Percentiles rank a stretch among this genome's conserved stretches.
Conservation (phyloP, 2,329 filamentous ascomycete genomes). For the Scolecobasidium constrictum region DNA sequence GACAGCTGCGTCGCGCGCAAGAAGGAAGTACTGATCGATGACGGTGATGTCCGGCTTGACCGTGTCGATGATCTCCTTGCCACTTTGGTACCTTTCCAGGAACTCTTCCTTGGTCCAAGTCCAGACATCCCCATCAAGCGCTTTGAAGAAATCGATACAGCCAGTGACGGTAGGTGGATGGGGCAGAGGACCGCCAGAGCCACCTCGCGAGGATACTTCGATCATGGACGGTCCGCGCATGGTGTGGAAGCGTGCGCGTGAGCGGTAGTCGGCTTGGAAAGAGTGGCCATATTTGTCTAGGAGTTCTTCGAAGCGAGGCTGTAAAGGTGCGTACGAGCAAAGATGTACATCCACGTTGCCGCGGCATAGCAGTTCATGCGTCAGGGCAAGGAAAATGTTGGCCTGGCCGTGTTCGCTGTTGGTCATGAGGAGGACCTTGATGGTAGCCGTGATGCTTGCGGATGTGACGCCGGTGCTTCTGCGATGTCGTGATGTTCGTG, state of each 20-base stretch:
- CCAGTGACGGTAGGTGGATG: constrained; percentile 3
- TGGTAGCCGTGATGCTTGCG: too few relatives aligned
- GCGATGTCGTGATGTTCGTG: too few relatives aligned
- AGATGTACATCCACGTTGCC: constrained; percentile 4
- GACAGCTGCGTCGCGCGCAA: constrained; percentile 34
- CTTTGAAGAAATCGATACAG: neutral
- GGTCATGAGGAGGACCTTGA: constrained; percentile 4
- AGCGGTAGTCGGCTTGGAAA: neutral
- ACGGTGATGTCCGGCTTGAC: constrained; percentile 23
- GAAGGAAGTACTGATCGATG: constrained; percentile 30
- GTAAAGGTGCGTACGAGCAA: constrained; percentile 7
- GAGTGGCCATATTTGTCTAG: neutral
- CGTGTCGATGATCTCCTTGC: constrained; percentile 18
- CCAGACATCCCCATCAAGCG: neutral
- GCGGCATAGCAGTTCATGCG: constrained; percentile 3
- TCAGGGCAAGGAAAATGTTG: constrained; percentile 3
- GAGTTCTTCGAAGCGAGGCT: neutral
- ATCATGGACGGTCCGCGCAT: neutral
- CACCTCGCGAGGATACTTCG: neutral
- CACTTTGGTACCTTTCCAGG: constrained; percentile 17
- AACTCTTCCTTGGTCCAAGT: constrained; percentile 16
- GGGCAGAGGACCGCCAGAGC: neutral
- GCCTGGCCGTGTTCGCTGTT: constrained; percentile 3
- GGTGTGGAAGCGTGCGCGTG: neutral
- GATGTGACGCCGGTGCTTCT: too few relatives aligned